phyloP scores from a whole-genome alignment of 2,329 filamentous ascomycete genomes.

The Lecanosticta acicola region DNA sequence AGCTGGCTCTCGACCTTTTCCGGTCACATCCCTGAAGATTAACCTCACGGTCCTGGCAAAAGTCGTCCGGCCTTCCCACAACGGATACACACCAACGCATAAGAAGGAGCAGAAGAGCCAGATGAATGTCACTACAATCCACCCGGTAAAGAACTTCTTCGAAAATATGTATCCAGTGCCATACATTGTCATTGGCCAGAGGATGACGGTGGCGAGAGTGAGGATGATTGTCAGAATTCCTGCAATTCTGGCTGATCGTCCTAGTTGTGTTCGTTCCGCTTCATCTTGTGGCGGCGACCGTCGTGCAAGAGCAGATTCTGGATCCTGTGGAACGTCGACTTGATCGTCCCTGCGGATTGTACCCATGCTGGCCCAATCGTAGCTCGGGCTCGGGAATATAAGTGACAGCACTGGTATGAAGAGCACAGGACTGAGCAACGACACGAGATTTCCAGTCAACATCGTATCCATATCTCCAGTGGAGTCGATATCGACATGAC shows the following conservation, averaged over 20 bases:
- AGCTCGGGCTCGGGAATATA: slow-evolving; percentile 61
- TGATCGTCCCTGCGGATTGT: slow-evolving; percentile 69
- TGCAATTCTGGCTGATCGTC: slow-evolving; percentile 46
- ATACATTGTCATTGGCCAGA: slow-evolving; percentile 94
- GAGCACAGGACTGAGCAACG: slow-evolving; percentile 67
- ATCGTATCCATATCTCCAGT: slow-evolving; percentile 70
- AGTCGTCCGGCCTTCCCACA: slow-evolving; percentile 71
- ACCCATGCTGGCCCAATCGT: slow-evolving; percentile 79
- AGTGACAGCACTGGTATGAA: slow-evolving; percentile 69
- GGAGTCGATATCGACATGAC: slow-evolving; percentile 61
- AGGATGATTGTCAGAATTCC: slow-evolving; percentile 55
- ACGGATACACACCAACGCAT: slow-evolving; percentile 73
- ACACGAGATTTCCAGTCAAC: slow-evolving; percentile 77
- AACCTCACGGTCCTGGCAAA: slow-evolving; percentile 56
- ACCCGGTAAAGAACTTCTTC: slow-evolving; percentile 62
- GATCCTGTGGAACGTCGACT: slow-evolving; percentile 48
- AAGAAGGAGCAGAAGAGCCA: slow-evolving; percentile 71
- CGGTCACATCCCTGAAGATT: slow-evolving; percentile 57
- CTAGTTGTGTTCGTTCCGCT: slow-evolving; percentile 38
- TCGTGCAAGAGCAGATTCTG: slow-evolving; percentile 30
- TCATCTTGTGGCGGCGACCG: slow-evolving; percentile 25
- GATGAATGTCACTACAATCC: slow-evolving; percentile 60
- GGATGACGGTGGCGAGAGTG: slow-evolving; percentile 66
- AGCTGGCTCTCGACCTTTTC: slow-evolving; percentile 28
- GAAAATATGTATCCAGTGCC: slow-evolving; percentile 74